phyloP scores from a whole-genome alignment of 495 filamentous ascomycete species.

The Hamigera avellanea region DNA sequence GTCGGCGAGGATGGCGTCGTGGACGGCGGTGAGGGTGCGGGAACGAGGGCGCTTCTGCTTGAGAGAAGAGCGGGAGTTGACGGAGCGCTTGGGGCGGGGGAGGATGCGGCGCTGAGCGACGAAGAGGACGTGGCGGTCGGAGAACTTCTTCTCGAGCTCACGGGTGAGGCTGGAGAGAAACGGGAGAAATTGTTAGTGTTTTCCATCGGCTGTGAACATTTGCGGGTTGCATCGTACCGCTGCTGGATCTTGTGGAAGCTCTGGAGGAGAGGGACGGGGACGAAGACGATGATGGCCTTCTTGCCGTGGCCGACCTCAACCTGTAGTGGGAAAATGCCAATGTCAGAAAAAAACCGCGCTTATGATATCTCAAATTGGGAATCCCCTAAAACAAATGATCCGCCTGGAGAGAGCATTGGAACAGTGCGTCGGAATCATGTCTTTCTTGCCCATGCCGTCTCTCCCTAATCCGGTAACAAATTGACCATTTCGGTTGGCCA shows the following conservation, averaged over 20 bases:
- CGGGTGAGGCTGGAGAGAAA: slow-evolving; percentile 67
- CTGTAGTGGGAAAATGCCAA: slow-evolving; percentile 34
- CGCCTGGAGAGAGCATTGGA: no score
- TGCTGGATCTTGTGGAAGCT: slow-evolving; percentile 98
- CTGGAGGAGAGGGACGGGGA: slow-evolving; percentile 90
- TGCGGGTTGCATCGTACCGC: slow-evolving; percentile 52
- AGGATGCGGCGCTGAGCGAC: slow-evolving; percentile 97
- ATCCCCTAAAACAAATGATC: no score
- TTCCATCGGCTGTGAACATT: slow-evolving; percentile 5
- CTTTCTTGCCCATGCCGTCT: no score
- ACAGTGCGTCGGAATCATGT: no score
- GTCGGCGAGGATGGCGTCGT: slow-evolving; percentile 91
- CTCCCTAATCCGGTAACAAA: no score
- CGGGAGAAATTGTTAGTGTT: slow-evolving; percentile 4
- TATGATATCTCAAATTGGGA: no score
- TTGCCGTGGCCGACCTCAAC: slow-evolving; percentile 99
- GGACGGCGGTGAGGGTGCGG: slow-evolving; percentile 92
- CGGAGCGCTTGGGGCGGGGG: slow-evolving; percentile 90
- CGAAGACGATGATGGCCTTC: slow-evolving; percentile 99
- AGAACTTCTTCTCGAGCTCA: slow-evolving; percentile 99
- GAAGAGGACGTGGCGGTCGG: slow-evolving; percentile 98
- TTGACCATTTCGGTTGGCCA: no score
- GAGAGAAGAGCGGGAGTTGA: slow-evolving; percentile 81
- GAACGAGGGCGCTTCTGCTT: slow-evolving; percentile 98
- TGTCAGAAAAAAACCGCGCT: slow-evolving; percentile 12